These are phyloP conservation scores for Xerocomellus intermedius DNA, from an alignment of 768 basidiomycete genomes.

Conservation along the genomic window DNA sequence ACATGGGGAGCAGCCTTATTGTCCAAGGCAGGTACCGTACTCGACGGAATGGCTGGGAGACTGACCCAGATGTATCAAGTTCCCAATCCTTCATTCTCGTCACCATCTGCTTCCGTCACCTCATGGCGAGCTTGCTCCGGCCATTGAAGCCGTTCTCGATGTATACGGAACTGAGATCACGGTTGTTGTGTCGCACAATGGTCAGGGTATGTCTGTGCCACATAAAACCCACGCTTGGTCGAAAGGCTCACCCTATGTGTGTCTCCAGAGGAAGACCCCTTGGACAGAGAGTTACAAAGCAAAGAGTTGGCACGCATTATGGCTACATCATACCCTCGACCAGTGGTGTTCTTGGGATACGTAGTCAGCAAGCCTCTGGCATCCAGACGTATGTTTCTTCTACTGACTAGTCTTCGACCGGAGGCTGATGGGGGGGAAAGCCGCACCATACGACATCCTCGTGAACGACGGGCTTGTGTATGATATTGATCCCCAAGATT, in stretches of 20 bases:
- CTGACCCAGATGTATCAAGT: conserved; percentile 42
- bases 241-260: not conserved
- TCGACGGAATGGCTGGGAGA: not conserved
- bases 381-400: conserved; percentile 49
- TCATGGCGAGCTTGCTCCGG: conserved; percentile 81
- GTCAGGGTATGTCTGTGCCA: conserved; percentile 62
- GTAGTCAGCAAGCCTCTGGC: conserved; percentile 72
- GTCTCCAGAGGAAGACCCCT: conserved; percentile 72
- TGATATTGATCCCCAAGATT: conserved; percentile 75
- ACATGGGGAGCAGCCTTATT: conserved; percentile 87
- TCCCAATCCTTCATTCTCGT: conserved; percentile 82
- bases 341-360: conserved; percentile 80
- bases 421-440: conserved; percentile 35
- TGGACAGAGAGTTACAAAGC: conserved; percentile 88
- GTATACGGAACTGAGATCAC: conserved; percentile 75
- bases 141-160: conserved; percentile 83
- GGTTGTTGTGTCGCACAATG: conserved; percentile 89
- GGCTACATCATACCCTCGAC: conserved; percentile 62
- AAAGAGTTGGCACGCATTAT: conserved; percentile 79
- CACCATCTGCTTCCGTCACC: conserved; percentile 90
- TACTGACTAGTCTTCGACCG: not conserved
- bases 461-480: conserved; percentile 75
- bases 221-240: not conserved
- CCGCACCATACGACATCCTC: conserved; percentile 73
- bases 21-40: conserved; percentile 54